Percentiles rank a stretch among this genome's conserved stretches.
phyloP scores from a whole-genome alignment of 2,329 filamentous ascomycete species.

The Massarina eburnea region DNA sequence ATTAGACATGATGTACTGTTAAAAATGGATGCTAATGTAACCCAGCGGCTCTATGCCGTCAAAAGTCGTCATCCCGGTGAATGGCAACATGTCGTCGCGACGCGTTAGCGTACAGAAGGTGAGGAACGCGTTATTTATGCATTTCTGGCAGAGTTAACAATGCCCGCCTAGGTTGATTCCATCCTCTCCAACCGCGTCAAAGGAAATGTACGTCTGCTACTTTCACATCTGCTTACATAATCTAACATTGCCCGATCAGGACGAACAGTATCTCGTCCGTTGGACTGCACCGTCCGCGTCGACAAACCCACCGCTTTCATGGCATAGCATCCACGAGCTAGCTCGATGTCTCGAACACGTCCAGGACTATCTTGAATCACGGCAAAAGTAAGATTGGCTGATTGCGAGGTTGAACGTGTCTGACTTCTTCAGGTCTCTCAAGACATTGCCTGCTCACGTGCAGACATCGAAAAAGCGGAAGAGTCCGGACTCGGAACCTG shows the following conservation, averaged over 20 bases:
- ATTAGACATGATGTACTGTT: neutral
- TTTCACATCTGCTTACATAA: conserved; percentile 19
- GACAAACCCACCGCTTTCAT: conserved; percentile 37
- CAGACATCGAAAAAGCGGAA: conserved; percentile 27
- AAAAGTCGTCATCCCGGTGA: conserved; percentile 30
- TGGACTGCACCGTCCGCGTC: conserved; percentile 33
- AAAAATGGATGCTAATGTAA: conserved; percentile 8
- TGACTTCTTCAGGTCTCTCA: conserved; percentile 16
- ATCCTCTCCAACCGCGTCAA: conserved; percentile 31
- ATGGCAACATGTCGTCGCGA: conserved; percentile 15
- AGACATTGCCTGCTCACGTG: neutral
- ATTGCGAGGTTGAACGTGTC: neutral
- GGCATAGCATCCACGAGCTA: conserved; percentile 48
- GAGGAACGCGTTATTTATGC: conserved; percentile 3
- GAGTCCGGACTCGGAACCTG: conserved; percentile 16
- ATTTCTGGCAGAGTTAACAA: neutral
- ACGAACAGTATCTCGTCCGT: conserved; percentile 47
- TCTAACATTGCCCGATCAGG: conserved; percentile 28
- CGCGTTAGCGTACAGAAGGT: conserved; percentile 29
- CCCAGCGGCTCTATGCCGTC: conserved; percentile 21
- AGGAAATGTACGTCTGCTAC: conserved; percentile 20
- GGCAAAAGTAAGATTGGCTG: conserved; percentile 22
- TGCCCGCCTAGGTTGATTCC: conserved; percentile 18
- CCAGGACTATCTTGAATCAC: conserved; percentile 45
- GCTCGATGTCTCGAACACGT: conserved; percentile 42